phyloP scores from a whole-genome alignment of 2,329 filamentous ascomycete genomes.

The Talaromyces pinophilus region DNA sequence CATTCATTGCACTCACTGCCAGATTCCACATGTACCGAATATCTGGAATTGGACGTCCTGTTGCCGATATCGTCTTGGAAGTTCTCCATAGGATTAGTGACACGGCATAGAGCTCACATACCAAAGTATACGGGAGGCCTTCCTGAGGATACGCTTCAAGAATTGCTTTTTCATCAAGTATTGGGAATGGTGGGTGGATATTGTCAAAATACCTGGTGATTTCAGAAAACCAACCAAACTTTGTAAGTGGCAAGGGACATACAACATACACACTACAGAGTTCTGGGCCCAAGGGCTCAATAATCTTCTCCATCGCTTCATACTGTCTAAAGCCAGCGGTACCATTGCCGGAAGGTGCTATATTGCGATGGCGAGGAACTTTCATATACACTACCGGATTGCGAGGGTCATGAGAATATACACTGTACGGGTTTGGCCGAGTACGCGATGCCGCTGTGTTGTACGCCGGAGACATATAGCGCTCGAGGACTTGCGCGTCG shows the following conservation, averaged over 20 bases:
- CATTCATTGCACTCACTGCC: slow-evolving; percentile 55
- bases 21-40: slow-evolving; percentile 59
- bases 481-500: slow-evolving; percentile 54
- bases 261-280: slow-evolving; percentile 16
- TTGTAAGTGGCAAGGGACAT: slow-evolving; percentile 28
- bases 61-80: slow-evolving; percentile 28
- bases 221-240: slow-evolving; percentile 40
- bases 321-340: slow-evolving; percentile 39
- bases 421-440: slow-evolving; percentile 21
- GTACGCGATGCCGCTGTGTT: slow-evolving; percentile 19
- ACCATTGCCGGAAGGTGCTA: slow-evolving; percentile 29
- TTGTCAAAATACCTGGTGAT: slow-evolving; percentile 52
- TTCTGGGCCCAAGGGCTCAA: slow-evolving; percentile 42
- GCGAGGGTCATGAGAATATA: slow-evolving; percentile 24
- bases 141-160: slow-evolving; percentile 44
- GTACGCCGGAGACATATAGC: slow-evolving; percentile 45
- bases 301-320: slow-evolving; percentile 52
- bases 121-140: slow-evolving; percentile 52
- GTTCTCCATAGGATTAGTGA: slow-evolving; percentile 54
- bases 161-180: slow-evolving; percentile 53
- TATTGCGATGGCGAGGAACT: slow-evolving; percentile 23
- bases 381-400: slow-evolving; percentile 31
- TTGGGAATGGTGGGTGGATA: slow-evolving; percentile 54
- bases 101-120: slow-evolving; percentile 54
- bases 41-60: slow-evolving; percentile 44